Conservation (phyloP, 1,139 yeast genomes). For the Scheffersomyces cryptocercus region DNA sequence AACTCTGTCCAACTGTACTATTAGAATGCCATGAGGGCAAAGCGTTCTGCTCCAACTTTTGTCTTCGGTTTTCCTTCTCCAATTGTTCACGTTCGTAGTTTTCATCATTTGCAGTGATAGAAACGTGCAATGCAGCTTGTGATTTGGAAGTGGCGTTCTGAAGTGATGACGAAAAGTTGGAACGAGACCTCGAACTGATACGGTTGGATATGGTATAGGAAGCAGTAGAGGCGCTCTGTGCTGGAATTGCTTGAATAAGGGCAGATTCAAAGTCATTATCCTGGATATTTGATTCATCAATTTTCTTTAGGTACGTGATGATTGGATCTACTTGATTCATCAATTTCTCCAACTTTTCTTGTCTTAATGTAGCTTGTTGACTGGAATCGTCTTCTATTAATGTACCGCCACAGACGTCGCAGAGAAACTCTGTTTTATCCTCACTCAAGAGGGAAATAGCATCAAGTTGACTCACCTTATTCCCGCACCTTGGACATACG, state of each 20-base stretch:
- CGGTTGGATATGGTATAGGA: slow-evolving; percentile 54
- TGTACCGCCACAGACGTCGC: slow-evolving; percentile 79
- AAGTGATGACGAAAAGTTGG: slow-evolving; percentile 31
- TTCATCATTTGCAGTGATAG: slow-evolving; percentile 90
- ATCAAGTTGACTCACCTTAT: slow-evolving; percentile 81
- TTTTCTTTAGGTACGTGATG: slow-evolving; percentile 76
- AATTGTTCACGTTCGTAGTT: slow-evolving; percentile 64
- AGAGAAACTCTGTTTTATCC: slow-evolving; percentile 77
- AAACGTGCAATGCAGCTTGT: slow-evolving; percentile 82
- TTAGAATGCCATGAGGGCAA: slow-evolving; percentile 95
- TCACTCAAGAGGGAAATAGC: slow-evolving; percentile 80
- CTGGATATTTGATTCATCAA: slow-evolving; percentile 82
- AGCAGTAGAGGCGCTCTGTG: slow-evolving; percentile 68
- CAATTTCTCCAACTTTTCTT: slow-evolving; percentile 76
- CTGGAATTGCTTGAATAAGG: slow-evolving; percentile 78
- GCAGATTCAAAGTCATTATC: slow-evolving; percentile 88
- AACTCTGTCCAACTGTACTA: slow-evolving; percentile 72
- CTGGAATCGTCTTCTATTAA: slow-evolving; percentile 88
- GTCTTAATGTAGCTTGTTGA: slow-evolving; percentile 78
- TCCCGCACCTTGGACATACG: slow-evolving; percentile 82
- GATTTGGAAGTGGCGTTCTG: slow-evolving; percentile 46
- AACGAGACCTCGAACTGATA: slow-evolving; percentile 23
- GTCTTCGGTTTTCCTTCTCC: slow-evolving; percentile 68
- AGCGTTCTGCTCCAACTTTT: slow-evolving; percentile 86
- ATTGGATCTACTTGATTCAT: slow-evolving; percentile 92